phyloP scores from a whole-genome alignment of 2,329 filamentous ascomycete genomes.

The Hypocreales sp. region DNA sequence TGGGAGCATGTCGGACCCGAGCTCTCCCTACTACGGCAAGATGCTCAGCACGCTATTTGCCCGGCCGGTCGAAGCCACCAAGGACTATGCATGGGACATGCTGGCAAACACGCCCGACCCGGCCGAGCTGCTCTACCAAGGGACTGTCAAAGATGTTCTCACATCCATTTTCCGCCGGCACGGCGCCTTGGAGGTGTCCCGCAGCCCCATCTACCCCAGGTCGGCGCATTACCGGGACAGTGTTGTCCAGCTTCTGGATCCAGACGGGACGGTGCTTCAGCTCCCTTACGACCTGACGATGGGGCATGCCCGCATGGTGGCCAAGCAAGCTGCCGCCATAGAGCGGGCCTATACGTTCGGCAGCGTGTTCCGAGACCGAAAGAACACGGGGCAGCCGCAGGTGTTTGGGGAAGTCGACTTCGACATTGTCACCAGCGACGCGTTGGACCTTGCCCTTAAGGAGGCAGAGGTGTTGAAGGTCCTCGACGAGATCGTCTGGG shows the following conservation, averaged over 20 bases:
- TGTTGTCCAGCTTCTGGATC: conserved; percentile 66
- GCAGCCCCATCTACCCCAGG: conserved; percentile 65
- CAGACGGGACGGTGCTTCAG: conserved; percentile 76
- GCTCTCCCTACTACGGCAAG: conserved; percentile 78
- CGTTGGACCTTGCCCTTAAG: conserved; percentile 69
- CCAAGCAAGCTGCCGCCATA: conserved; percentile 47
- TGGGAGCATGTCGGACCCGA: conserved; percentile 64
- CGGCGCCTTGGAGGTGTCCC: conserved; percentile 68
- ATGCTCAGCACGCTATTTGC: conserved; percentile 78
- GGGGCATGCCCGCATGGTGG: conserved; percentile 72
- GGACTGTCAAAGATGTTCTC: conserved; percentile 59
- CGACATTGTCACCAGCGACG: conserved; percentile 78
- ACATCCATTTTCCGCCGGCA: conserved; percentile 73
- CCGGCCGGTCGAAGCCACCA: conserved; percentile 59
- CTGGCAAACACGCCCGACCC: conserved; percentile 35
- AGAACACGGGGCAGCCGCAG: conserved; percentile 65
- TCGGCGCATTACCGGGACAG: conserved; percentile 62
- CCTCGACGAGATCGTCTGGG: conserved; percentile 72
- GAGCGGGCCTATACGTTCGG: conserved; percentile 79
- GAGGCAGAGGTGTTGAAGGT: conserved; percentile 93
- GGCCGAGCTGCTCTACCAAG: conserved; percentile 52
- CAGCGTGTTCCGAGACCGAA: conserved; percentile 67
- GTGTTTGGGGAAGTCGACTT: conserved; percentile 88
- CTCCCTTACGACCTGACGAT: conserved; percentile 89
- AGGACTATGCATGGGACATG: conserved; percentile 69